phyloP scores from a whole-genome alignment of 495 filamentous ascomycete species.

The Penicillium argentinense region DNA sequence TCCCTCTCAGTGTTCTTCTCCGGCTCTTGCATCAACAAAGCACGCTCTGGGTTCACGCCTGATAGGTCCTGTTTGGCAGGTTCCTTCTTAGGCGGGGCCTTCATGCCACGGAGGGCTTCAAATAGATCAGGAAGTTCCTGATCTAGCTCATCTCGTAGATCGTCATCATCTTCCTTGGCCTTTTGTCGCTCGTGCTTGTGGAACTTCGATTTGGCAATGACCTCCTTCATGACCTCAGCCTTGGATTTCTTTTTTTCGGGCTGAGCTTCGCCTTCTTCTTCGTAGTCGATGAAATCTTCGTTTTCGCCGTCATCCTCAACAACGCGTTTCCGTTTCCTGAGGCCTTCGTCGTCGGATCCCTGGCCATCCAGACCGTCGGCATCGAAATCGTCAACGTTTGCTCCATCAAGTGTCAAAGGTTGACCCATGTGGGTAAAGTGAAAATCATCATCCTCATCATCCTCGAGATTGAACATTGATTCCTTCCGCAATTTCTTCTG shows the following conservation, averaged over 20 bases:
- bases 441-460: conserved; percentile 66
- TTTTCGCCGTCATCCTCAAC: conserved; percentile 33
- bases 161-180: conserved; percentile 90
- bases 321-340: conserved; percentile 61
- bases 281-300: conserved; percentile 40
- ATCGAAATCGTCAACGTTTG: conserved; percentile 68
- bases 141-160: conserved; percentile 77
- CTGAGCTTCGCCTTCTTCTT: conserved; percentile 45
- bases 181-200: conserved; percentile 92
- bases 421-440: conserved; percentile 83
- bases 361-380: conserved; percentile 67
- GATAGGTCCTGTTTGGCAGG: conserved; percentile 40
- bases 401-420: conserved; percentile 60
- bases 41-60: conserved; percentile 60
- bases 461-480: conserved; percentile 87
- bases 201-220: conserved; percentile 95
- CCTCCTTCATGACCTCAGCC: conserved; percentile 93
- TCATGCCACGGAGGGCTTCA: conserved; percentile 59
- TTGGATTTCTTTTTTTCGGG: conserved; percentile 87
- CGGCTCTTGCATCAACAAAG: conserved; percentile 57
- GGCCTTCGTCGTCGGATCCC: conserved; percentile 60
- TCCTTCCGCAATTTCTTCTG: conserved; percentile 66
- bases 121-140: conserved; percentile 80
- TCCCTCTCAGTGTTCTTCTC: conserved; percentile 70
- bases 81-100: conserved; percentile 42